Base-by-base conservation (phyloP, 352 stramenopile species). In the Phytophthora meadii region DNA sequence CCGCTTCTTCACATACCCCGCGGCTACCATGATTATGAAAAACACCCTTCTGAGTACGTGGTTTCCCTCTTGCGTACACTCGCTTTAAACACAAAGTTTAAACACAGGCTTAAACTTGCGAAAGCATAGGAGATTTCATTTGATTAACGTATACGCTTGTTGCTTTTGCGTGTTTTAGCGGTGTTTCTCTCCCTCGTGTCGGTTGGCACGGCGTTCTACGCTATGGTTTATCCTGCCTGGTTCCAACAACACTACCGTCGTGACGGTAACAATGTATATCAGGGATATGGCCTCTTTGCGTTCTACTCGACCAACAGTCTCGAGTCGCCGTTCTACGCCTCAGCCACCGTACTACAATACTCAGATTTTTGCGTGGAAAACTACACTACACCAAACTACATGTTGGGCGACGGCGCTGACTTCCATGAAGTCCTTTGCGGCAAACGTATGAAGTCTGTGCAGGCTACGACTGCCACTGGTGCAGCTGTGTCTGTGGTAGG, bases 231-330 rank as follows among this genome's bases (percentile, higher is more conserved):
- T 61, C 87, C 87, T 8, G 84, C 87, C 27, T 94, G 87, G 87
- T 94, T 94, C 75, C 83, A 92, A 67, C 87, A 94, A 68, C 82
- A 91, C 61, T 94, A 93, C 70, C 79, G 82, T 42, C 84, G 81
- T 42, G 74, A 90, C 42, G 84, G 82, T 14, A 83, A 80, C 14
- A 61, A 92, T 58, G 75, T 94, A 25, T 94, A 86, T 65, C 87
- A 94, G 70, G 79, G 84, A 25, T 94, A 88, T 57, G 87, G 87
- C 0, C 74, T 94, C 44, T 94, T 93, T 61, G 79, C 81, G 15
- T 93, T 93, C 62, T 92, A 93, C 81, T 94, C 87, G 59, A 94
- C 87, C 2, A 76, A 68, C 46, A 61, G 68, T 37, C 82, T 94
- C 51, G 70, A 89, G 39, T 81, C 78, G 22, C 87, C 87, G 10